Evolutionary conservation across 2,329 filamentous ascomycete genomes (phyloP).

Genomic region (Botrytis hyacinthi): DNA sequence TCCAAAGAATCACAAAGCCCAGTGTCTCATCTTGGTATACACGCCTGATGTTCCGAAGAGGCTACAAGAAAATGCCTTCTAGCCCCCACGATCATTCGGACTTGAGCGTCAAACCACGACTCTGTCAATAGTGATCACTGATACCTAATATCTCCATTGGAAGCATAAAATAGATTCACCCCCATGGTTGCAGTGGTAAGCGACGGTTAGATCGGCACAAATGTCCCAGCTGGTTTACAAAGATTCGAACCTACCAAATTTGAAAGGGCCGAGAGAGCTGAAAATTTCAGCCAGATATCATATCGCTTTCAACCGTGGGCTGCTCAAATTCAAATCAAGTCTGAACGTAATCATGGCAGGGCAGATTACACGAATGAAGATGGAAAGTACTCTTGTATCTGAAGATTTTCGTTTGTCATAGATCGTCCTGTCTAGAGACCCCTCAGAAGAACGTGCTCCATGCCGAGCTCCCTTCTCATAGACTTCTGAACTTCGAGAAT

Average conservation of each 20-base stretch:
- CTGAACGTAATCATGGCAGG: neutral
- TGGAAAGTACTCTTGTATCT: neutral
- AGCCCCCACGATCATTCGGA: neutral
- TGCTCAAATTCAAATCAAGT: neutral
- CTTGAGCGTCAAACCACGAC: neutral
- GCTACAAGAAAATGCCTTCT: neutral
- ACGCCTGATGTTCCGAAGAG: neutral
- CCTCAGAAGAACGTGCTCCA: conserved; percentile 11
- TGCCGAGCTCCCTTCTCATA: neutral
- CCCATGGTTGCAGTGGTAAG: neutral
- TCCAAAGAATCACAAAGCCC: neutral
- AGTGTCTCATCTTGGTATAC: neutral
- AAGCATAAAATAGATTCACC: neutral
- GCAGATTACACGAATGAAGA: neutral
- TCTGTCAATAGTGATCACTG: no score
- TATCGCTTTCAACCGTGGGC: neutral
- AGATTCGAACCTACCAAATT: neutral
- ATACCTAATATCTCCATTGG: neutral
- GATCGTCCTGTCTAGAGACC: neutral
- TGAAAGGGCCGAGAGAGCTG: neutral
- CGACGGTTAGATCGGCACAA: neutral
- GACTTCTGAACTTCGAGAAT: neutral
- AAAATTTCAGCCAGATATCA: neutral
- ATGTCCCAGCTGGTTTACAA: neutral
- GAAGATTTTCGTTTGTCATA: neutral